Percentiles rank a stretch among this genome's conserved stretches.
Evolutionary conservation across 805 yeast species (phyloP).

Genomic region (Komagataella mondaviorum): DNA sequence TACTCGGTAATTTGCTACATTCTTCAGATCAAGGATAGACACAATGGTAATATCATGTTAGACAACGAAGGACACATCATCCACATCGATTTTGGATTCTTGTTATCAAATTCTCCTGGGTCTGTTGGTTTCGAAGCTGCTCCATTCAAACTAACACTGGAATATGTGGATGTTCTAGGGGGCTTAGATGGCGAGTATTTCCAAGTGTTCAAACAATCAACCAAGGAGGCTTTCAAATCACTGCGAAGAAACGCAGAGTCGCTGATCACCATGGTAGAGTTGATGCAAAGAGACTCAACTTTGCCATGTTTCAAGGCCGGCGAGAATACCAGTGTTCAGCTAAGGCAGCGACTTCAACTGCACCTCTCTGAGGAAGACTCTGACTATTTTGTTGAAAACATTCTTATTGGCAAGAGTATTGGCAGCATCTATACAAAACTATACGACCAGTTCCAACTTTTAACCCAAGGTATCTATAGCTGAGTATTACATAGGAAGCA

Average conservation of each 20-base stretch:
- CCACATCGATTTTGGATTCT: constrained; percentile 91
- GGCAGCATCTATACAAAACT: constrained; percentile 85
- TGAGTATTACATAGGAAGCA: constrained; percentile 11
- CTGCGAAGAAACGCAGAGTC: constrained; percentile 64
- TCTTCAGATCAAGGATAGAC: constrained; percentile 90
- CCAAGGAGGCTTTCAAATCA: constrained; percentile 63
- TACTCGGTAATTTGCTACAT: constrained; percentile 85
- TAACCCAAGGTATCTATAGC: constrained; percentile 90
- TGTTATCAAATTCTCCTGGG: constrained; percentile 91
- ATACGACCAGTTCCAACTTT: constrained; percentile 88
- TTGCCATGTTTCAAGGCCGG: constrained; percentile 91
- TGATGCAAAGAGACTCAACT: constrained; percentile 85
- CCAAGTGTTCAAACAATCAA: constrained; percentile 42
- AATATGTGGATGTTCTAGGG: constrained; percentile 80
- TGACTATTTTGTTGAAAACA: constrained; percentile 66
- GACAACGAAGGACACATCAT: constrained; percentile 93
- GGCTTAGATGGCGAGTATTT: constrained; percentile 57
- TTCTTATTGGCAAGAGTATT: constrained; percentile 64
- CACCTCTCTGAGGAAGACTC: constrained; percentile 61
- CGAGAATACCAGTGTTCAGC: constrained; percentile 62
- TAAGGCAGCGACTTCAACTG: constrained; percentile 72
- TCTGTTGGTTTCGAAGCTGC: constrained; percentile 96
- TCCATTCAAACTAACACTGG: constrained; percentile 85
- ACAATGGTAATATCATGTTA: constrained; percentile 94
- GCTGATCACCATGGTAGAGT: constrained; percentile 70